Evolutionary conservation across 2,329 filamentous ascomycete species (phyloP), one percentile per base, ranked within the genome.

Genomic region (Talaromyces sp.): DNA sequence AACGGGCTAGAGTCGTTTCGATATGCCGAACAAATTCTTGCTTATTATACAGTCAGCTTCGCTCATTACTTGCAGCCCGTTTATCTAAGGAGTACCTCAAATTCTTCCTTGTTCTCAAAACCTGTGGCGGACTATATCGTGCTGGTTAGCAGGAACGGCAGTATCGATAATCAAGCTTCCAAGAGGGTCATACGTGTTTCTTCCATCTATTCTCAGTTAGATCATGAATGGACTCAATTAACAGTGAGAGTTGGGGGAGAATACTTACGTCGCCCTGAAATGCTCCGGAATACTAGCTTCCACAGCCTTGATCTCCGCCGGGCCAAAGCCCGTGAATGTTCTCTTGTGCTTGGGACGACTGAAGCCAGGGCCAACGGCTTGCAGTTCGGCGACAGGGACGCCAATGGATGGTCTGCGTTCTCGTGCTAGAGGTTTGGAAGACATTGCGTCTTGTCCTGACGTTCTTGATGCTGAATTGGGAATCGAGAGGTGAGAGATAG

Each of bases 291-390:
- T 96, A 67, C 81, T 88, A 83, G 93, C 92, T 82, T 98, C 93
- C 58, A 98, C 92, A 73, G 81, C 90, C 83, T 97, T 97, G 83
- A 97, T 97, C 76, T 99, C 95, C 40, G 87, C 84, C 31, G 93
- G 86, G 38, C 93, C 93, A 75, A 98, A 95, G 8, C 95, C 95
- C 10, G 95, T 99, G 70, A 91, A 91, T n/a, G 94, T 98, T 71
- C 95, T 88, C 84, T 92, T 97, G 83, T 99, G 95, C 82, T 98
- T 99, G 54, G 95, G 95, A 67, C 95, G 86, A 88, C 80, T 89
- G 76, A 96, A 94, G 49, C 89, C 89, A 47, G 93, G 92, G n/a
- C 90, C 90, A 65, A 97, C 88, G 19, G 91, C 93, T 78, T 91
- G 85, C 68, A 98, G 89, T 76, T 97, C 92, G 69, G 91, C 87